A percentile compares a stretch with the other conserved stretches of the same genome.
Conservation (phyloP, 495 filamentous ascomycete genomes). For the Penicillium argentinense region DNA sequence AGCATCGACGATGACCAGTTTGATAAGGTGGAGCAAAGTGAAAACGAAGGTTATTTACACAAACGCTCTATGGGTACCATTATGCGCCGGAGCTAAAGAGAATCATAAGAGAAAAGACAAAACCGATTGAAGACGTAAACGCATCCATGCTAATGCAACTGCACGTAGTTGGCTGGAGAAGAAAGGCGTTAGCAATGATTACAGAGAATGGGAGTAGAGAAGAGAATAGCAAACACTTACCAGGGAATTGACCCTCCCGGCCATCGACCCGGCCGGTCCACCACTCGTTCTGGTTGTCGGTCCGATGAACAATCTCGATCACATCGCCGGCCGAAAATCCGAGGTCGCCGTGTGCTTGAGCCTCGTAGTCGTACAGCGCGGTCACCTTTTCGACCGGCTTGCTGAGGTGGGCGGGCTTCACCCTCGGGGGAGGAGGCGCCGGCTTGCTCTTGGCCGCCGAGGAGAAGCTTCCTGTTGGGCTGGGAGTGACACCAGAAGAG, state of each 20-base stretch:
- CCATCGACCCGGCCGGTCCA: constrained; percentile 82
- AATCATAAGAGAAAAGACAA: constrained; percentile 5
- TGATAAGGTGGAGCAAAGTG: constrained; percentile 10
- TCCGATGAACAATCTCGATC: constrained; percentile 82
- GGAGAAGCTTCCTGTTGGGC: constrained; percentile 51
- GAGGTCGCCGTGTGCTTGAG: constrained; percentile 91
- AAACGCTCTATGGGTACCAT: constrained; percentile 33
- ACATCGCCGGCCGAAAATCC: constrained; percentile 88
- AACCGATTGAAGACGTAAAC: neutral
- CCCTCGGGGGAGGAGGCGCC: constrained; percentile 87
- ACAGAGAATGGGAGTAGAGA: neutral
- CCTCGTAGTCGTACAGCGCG: constrained; percentile 92
- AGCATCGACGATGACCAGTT: constrained; percentile 8
- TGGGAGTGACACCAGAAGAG: constrained; percentile 41
- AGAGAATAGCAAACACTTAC: constrained; percentile 51
- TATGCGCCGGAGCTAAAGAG: constrained; percentile 17
- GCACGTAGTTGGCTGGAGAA: constrained; percentile 44
- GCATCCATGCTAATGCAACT: constrained; percentile 36
- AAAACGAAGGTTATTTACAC: constrained; percentile 28
- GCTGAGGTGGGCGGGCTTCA: constrained; percentile 76
- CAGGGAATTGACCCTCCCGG: constrained; percentile 88
- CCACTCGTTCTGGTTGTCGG: constrained; percentile 92
- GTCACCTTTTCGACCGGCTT: constrained; percentile 74
- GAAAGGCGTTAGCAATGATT: constrained; percentile 5
- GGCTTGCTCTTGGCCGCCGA: constrained; percentile 79